Base-by-base conservation (phyloP, 1,139 yeast genomes). In the Geotrichum carabidarum region DNA sequence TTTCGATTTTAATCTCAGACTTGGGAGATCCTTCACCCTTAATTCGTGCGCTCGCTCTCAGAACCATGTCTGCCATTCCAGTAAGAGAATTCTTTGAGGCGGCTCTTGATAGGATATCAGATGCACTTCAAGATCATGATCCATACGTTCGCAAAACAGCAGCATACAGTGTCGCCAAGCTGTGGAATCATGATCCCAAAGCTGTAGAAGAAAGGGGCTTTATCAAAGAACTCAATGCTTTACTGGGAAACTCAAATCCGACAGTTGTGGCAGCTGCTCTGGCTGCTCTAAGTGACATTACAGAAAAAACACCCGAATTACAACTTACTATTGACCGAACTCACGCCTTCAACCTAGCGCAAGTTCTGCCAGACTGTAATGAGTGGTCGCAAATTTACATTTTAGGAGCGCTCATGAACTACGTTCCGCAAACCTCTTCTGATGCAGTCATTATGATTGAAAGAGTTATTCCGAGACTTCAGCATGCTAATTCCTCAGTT, bases 311-410 rank as follows among this genome's bases (percentile, higher is more conserved):
- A 37, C 72, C 74, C 47, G 67, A 65, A 45, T 68, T 85, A 58
- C 74, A 78, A 40, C 71, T 87, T 53, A 74, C 80, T 1, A 77
- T 87, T 18, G 84, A 81, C 64, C 75, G 75, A 51, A 67, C 69
- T 0, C 87, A 84, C 62, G 82, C 87, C 1, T 62, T 77, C 45
- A 74, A 76, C 38, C 71, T 87, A 30, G 75, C 82, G 1, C 69
- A 74, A 5, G 71, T 74, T 52, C 68, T 86, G 44, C 69, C 76
- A 1, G 78, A 74, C 55, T 77, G 85, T 53, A 83, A 85, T 60
- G 96, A 90, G 53, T 90, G 96, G 96, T 79, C 83, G 52, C 95
- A 85, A 65, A 76, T 81, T 0, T 79, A 84, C 55, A 75, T 89
- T n/a, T 72, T 91, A 55, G 81, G 82, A 55, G 79, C 93, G 0